Evolutionary conservation across 2,329 filamentous ascomycete genomes (phyloP).

Genomic region (Colletotrichum scovillei): DNA sequence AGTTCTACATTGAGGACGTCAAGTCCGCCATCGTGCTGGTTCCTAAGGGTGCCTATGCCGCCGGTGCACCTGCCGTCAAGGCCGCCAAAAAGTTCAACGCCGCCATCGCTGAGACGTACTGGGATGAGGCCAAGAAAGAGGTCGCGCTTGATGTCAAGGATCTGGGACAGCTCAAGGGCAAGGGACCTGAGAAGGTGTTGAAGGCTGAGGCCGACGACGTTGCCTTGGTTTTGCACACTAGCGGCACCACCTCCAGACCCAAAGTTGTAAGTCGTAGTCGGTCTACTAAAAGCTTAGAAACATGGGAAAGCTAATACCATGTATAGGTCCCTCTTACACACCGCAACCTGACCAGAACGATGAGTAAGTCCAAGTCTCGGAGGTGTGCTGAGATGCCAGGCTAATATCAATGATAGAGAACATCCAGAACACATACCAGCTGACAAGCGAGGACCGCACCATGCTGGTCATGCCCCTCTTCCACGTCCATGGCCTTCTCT

Average conservation of each 20-base stretch:
- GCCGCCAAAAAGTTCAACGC: slow-evolving; percentile 84
- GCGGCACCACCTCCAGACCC: slow-evolving; percentile 85
- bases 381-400: background rate
- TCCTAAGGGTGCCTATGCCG: slow-evolving; percentile 74
- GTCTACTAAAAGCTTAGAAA: background rate
- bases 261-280: slow-evolving; percentile 72
- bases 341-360: slow-evolving; percentile 82
- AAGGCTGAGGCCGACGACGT: slow-evolving; percentile 78
- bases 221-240: slow-evolving; percentile 84
- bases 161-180: slow-evolving; percentile 70
- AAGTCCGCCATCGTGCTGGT: slow-evolving; percentile 83
- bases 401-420: slow-evolving; percentile 62
- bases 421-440: slow-evolving; percentile 80
- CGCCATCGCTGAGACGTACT: slow-evolving; percentile 89
- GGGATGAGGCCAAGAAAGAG: slow-evolving; percentile 72
- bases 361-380: slow-evolving; percentile 63
- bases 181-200: slow-evolving; percentile 51
- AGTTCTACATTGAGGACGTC: slow-evolving; percentile 91
- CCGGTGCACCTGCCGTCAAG: slow-evolving; percentile 77
- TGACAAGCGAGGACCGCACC: slow-evolving; percentile 78
- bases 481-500: slow-evolving; percentile 90
- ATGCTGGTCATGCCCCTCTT: slow-evolving; percentile 93
- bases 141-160: slow-evolving; percentile 85
- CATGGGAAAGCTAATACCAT: slow-evolving; percentile 27
- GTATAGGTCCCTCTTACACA: slow-evolving; percentile 80